Base-by-base conservation (phyloP, 306 rosid genomes). In the Cicer cuneatum region DNA sequence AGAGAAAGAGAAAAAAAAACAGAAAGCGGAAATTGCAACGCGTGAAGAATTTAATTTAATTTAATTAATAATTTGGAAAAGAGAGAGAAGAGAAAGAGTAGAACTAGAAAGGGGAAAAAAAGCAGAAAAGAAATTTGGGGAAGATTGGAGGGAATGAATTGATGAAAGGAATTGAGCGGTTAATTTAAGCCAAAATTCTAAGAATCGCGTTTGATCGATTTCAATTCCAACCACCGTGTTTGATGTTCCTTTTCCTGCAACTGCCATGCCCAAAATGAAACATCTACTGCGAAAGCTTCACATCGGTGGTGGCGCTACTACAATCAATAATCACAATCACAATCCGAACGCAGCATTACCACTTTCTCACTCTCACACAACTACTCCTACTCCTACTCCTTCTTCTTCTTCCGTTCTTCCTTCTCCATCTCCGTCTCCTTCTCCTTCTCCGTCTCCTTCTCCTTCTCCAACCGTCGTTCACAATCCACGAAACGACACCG, bases 241-340 rank as follows among this genome's bases (percentile, higher is more conserved):
- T 52, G 29, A 92, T 92, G 72, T 60, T 74, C 80, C 7, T 57
- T 11, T 57, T 57, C 63, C 63, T 5, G n/a, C 29, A 57, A 57
- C 63, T n/a, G 42, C 38, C 72, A 41, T 95, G 99, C 87, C 99
- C 71, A 87, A 80, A 81, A 92, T 95, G 99, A 95, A 90, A 85
- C 98, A 95, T 69, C 88, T 95, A 8, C 97, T 95, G 1, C 62
- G 98, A 80, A 95, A 90, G 88, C 99, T 95, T 75, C 99, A 95
- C 90, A 95, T 95, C 87, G 99, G 98, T 64, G 99, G 98, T 64
- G 72, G 56, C 60, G 60, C 69, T 7, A 9, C 81, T 18, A 15
- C 71, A 1, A 68, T 53, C 59, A 69, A 79, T 6, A 84, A 83
- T 63, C 96, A 84, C 41, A 84, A 83, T 63, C 96, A 84, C 37